These are phyloP conservation scores for Lycium barbarum DNA, from an alignment of 257 asterid genomes.

Conservation along the genomic window DNA sequence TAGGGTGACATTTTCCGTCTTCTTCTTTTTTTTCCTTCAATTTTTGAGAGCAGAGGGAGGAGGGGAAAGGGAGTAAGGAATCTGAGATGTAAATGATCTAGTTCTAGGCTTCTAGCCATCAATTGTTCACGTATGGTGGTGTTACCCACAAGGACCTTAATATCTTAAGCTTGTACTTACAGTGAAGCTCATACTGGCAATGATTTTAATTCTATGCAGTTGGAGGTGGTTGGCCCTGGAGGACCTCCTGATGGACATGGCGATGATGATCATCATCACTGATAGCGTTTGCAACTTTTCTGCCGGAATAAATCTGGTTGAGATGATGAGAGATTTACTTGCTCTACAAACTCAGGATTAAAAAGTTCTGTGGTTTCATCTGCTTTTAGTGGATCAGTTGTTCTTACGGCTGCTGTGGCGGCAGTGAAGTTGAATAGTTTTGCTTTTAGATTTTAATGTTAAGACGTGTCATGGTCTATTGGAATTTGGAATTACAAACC, in stretches of 20 bases:
- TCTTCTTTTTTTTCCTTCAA: background rate
- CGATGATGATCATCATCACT: conserved; percentile 64
- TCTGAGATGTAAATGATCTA: background rate
- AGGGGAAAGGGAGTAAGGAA: background rate
- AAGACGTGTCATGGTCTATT: conserved; percentile 37
- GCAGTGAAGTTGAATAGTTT: conserved; percentile 36
- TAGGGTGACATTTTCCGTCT: background rate
- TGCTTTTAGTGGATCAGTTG: conserved; percentile 44
- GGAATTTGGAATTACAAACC: conserved; percentile 42
- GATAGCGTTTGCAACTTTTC: conserved; percentile 40
- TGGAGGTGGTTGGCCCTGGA: conserved; percentile 89
- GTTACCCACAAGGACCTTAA: background rate
- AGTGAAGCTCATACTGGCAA: conserved; percentile 13
- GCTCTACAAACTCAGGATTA: conserved; percentile 58
- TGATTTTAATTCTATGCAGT: conserved; percentile 47
- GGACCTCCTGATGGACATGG: conserved; percentile 86
- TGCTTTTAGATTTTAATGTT: background rate
- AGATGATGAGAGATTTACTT: conserved; percentile 46
- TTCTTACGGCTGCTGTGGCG: conserved; percentile 52
- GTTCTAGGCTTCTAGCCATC: background rate
- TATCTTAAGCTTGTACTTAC: background rate
- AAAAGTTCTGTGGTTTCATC: conserved; percentile 42
- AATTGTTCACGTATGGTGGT: background rate
- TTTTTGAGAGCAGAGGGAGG: background rate
- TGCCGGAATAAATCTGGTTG: conserved; percentile 60